Base-by-base conservation (phyloP, 2,329 filamentous ascomycete species). In the Fusarium aywerte region DNA sequence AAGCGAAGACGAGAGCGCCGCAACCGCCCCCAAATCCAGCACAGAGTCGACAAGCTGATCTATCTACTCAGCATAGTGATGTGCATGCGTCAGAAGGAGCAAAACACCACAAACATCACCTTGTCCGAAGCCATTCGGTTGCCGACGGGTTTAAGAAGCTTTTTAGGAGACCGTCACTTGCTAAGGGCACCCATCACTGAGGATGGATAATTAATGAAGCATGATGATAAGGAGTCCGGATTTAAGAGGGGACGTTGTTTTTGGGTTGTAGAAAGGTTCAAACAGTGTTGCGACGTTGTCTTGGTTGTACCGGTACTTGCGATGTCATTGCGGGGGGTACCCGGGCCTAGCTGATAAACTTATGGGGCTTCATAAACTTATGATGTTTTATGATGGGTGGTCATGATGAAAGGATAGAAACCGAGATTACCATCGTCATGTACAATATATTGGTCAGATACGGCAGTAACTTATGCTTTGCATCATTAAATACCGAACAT, bases 101-200 rank as follows among this genome's bases (percentile, higher is more conserved):
- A n/a, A 56, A 52, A 13, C 56, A 53, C 11, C 48, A 33, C 18
- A 65, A 48, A 27, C 54, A 50, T 10, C 49, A 58, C 21, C 39
- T 73, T 57, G 71, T 68, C 33, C 76, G 70, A 50, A 78, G 76
- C 57, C 74, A 76, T 38, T 76, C 79, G 4, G 78, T 74, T 55
- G 78, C 76, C 18, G 74, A 76, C 8, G 78, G 79, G 18, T 67
- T 83, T 31, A 77, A 76, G 67, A 76, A 75, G 35, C 71, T 82
- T 9, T 82, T 82, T 66, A 73, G 76, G n/a, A 78, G 74, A 69
- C 78, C 70, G 20, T 60, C 71, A 7, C 42, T 50, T 33, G 47
- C 40, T 3, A 57, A 56, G n/a, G 54, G 43, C 29, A 29, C 48
- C 23, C 54, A 54, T n/a, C 35, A 32, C 16, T 49, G 31, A 49